These are phyloP conservation scores for Chlorella sp. DNA, from an alignment of 139 green algal species.

Conservation along the genomic window DNA sequence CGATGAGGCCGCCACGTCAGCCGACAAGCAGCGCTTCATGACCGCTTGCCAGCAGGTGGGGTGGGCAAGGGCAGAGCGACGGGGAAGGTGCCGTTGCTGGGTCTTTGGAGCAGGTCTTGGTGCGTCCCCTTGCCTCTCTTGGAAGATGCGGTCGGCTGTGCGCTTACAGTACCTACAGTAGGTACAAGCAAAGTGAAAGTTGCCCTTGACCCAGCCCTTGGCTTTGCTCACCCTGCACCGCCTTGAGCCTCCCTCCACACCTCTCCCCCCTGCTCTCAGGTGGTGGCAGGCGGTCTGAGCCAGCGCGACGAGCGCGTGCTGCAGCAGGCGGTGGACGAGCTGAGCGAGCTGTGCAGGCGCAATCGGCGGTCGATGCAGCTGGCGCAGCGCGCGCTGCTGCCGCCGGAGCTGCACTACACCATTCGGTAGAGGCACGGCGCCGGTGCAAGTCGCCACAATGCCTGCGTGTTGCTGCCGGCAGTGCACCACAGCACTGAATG, in stretches of 20 bases:
- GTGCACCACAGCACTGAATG: not conserved
- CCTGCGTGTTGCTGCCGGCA: no score
- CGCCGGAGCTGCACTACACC: slow-evolving; percentile 62
- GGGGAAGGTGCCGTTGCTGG: no score
- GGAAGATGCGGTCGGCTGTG: no score
- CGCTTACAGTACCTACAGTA: no score
- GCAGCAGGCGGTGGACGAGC: slow-evolving; percentile 65
- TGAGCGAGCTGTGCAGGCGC: slow-evolving; percentile 75
- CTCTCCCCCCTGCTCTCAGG: not conserved
- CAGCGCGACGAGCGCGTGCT: slow-evolving; percentile 40
- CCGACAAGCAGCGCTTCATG: slow-evolving; percentile 63
- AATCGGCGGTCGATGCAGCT: slow-evolving; percentile 57
- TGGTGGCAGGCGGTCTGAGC: slow-evolving; percentile 29
- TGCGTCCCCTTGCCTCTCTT: no score
- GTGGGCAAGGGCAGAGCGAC: no score
- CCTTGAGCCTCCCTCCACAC: no score
- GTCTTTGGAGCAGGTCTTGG: no score
- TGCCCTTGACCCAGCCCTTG: no score
- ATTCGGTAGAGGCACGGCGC: not conserved
- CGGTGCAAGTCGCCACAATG: not conserved
- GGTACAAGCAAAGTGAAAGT: no score
- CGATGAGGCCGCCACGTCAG: slow-evolving; percentile 42
- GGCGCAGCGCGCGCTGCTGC: slow-evolving; percentile 70
- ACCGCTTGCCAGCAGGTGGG: slow-evolving; percentile 19
- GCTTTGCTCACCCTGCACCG: no score